Conservation (phyloP, 176 grass and related monocot species). For the Zea mays region Zm-B73-REFERENCE-NAM-5.0 NC_050098.1:229783501-229784000, state of each 20-base stretch:
- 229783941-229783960: not conserved
- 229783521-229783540: constrained; percentile 94
- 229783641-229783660: constrained; percentile 73
- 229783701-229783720: constrained; percentile 71
- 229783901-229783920: constrained; percentile 9
- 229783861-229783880: constrained; percentile 91
- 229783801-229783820: constrained; percentile 70
- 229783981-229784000: not conserved
- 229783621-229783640: constrained; percentile 85
- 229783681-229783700: constrained; percentile 48
- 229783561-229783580: constrained; percentile 79
- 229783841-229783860: constrained; percentile 68
- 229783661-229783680: constrained; percentile 77
- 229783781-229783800: constrained; percentile 74
- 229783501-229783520: constrained; percentile 97
- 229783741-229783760: constrained; percentile 74
- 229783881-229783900: constrained; percentile 81
- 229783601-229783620: constrained; percentile 85
- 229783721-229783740: constrained; percentile 70
- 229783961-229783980: not conserved
- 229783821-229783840: constrained; percentile 74
- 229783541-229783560: constrained; percentile 71
- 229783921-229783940: constrained; percentile 22
- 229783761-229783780: constrained; percentile 92
- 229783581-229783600: constrained; percentile 87